phyloP scores from a whole-genome alignment of 352 stramenopile species.

The Phytopythium sindhum region DNA sequence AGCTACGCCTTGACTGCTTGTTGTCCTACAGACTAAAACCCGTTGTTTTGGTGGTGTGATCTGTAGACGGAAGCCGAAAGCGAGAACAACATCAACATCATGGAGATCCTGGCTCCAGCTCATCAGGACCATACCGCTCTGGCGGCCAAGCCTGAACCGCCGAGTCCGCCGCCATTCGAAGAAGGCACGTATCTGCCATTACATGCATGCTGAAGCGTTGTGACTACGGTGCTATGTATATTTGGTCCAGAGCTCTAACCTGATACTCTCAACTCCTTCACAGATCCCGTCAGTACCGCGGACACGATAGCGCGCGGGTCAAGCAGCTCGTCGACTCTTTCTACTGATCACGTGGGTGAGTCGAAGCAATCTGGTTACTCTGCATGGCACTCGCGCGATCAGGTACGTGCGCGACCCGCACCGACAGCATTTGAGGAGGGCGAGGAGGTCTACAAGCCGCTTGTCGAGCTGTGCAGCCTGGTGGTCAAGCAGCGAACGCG shows the following conservation, averaged over 20 bases:
- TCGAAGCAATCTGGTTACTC: neutral
- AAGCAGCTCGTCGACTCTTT: neutral
- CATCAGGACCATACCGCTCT: neutral
- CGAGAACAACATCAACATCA: constrained; percentile 24
- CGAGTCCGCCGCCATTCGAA: neutral
- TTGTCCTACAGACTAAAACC: neutral
- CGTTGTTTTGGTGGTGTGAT: neutral
- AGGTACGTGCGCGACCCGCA: neutral
- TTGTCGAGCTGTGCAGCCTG: constrained; percentile 49
- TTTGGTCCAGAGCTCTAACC: neutral
- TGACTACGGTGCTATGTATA: too few relatives aligned
- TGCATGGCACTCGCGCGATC: constrained; percentile 2
- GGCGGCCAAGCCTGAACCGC: neutral
- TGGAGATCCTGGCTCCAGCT: constrained; percentile 14
- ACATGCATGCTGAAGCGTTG: neutral
- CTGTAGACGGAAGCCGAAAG: neutral
- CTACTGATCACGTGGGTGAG: neutral
- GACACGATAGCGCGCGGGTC: neutral
- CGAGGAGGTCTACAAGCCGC: constrained; percentile 29
- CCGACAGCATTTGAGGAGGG: constrained; percentile 21
- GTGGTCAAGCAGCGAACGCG: constrained; percentile 36
- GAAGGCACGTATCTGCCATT: neutral
- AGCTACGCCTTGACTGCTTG: neutral
- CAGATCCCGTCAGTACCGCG: neutral
- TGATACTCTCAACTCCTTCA: neutral